Conservation (phyloP, 306 rosid genomes). For the Vigna reflexopilosa region DNA sequence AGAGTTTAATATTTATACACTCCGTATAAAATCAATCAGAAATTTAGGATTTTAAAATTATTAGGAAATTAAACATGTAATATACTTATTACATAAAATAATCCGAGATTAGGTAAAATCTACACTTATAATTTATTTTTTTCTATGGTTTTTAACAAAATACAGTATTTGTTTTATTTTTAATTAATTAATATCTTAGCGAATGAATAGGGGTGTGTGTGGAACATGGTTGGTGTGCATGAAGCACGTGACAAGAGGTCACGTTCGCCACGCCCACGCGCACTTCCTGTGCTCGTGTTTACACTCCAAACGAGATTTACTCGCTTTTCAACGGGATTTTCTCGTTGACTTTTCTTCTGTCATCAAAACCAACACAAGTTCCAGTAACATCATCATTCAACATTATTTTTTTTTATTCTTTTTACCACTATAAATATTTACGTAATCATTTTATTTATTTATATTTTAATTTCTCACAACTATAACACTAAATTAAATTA, state of each 20-base stretch:
- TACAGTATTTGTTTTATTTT: too few species aligned
- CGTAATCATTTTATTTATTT: not conserved
- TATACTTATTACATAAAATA: too few species aligned
- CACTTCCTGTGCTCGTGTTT: conserved; percentile 1
- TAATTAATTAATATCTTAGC: too few species aligned
- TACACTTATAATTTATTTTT: too few species aligned
- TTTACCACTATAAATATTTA: not conserved
- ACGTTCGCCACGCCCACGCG: conserved; percentile 22
- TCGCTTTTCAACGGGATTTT: conserved; percentile 35
- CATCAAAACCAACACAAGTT: conserved; percentile 3
- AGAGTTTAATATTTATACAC: too few species aligned
- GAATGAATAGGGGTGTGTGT: not conserved
- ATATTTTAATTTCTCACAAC: too few species aligned
- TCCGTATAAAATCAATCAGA: too few species aligned
- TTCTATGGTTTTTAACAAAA: too few species aligned
- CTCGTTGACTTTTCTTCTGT: conserved; percentile 24
- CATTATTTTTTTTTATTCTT: too few species aligned
- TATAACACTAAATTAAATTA: not conserved
- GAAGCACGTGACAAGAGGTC: conserved; percentile 34
- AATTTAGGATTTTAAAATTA: too few species aligned
- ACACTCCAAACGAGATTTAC: conserved; percentile 17
- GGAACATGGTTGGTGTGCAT: not conserved
- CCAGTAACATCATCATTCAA: not conserved
- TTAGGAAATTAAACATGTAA: too few species aligned
- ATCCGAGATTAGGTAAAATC: too few species aligned